phyloP scores from a whole-genome alignment of 2,329 filamentous ascomycete species.

The Epichloe typhina region DNA sequence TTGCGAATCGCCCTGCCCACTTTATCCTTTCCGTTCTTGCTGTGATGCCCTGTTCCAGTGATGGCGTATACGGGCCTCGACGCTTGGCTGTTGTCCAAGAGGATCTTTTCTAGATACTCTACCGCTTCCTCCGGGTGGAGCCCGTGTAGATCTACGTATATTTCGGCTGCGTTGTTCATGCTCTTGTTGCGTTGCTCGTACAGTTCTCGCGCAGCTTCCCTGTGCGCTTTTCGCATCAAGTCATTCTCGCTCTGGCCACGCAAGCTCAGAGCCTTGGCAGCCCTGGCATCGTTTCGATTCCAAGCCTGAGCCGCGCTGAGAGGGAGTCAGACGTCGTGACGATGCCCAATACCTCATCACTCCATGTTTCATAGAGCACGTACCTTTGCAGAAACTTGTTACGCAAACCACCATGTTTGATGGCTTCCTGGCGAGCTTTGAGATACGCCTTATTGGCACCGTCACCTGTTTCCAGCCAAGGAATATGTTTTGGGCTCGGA shows the following conservation, averaged over 20 bases:
- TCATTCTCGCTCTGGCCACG: constrained; percentile 95
- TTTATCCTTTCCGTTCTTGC: constrained; percentile 98
- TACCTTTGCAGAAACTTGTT: constrained; percentile 97
- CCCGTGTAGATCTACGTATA: constrained; percentile 94
- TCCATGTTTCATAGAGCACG: neutral
- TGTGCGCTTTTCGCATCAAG: constrained; percentile 90
- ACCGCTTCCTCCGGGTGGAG: constrained; percentile 97
- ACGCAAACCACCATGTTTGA: constrained; percentile 88
- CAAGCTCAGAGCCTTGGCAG: constrained; percentile 86
- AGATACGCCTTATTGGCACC: constrained; percentile 87
- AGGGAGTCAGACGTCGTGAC: constrained; percentile 4
- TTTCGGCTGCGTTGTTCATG: constrained; percentile 42
- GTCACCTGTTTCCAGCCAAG: constrained; percentile 90
- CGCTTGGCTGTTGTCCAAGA: constrained; percentile 67
- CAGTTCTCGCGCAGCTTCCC: constrained; percentile 85
- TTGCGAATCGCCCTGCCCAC: constrained; percentile 85
- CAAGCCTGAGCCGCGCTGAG: constrained; percentile 85
- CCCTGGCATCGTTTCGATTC: constrained; percentile 94
- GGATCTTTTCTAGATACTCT: constrained; percentile 78
- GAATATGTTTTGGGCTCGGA: constrained; percentile 77
- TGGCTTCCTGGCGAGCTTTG: constrained; percentile 87
- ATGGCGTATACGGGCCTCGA: constrained; percentile 81
- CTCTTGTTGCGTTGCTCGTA: constrained; percentile 89
- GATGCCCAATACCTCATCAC: neutral
- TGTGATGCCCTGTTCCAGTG: constrained; percentile 87